A percentile compares a stretch with the other conserved stretches of the same genome.
Evolutionary conservation across 768 basidiomycete species (phyloP).

Genomic region (Albatrellus ellisii): DNA sequence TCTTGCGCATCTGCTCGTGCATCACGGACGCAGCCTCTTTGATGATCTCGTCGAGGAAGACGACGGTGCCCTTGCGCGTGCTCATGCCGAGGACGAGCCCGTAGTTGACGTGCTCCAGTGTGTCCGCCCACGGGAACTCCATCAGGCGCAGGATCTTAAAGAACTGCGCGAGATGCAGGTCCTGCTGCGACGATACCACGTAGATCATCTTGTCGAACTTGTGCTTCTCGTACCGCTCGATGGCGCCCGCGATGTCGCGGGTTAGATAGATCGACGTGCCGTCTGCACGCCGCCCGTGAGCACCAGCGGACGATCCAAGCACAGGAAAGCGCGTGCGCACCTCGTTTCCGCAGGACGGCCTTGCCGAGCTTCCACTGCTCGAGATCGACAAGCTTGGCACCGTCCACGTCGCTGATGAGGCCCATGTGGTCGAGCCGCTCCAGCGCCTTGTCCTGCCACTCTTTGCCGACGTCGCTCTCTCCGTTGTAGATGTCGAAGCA

Average conservation of each 20-base stretch:
- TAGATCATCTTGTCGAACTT: constrained; percentile 90
- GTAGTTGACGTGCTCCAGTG: constrained; percentile 81
- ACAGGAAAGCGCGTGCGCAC: constrained; percentile 22
- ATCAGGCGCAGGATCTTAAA: constrained; percentile 90
- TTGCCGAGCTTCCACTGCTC: constrained; percentile 87
- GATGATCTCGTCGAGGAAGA: constrained; percentile 89
- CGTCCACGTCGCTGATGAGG: constrained; percentile 63
- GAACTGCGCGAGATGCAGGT: constrained; percentile 80
- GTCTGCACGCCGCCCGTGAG: constrained; percentile 46
- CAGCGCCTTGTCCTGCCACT: constrained; percentile 63
- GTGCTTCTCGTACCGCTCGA: constrained; percentile 87
- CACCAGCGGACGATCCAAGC: neutral
- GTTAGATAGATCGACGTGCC: constrained; percentile 92
- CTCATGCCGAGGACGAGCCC: constrained; percentile 93
- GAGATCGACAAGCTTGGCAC: constrained; percentile 78
- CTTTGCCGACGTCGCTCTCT: constrained; percentile 69
- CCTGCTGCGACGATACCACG: constrained; percentile 80
- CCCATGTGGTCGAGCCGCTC: constrained; percentile 54
- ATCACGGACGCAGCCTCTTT: constrained; percentile 79
- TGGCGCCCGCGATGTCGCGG: constrained; percentile 89
- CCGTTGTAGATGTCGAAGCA: constrained; percentile 88
- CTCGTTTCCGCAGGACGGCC: constrained; percentile 80
- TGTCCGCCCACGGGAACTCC: constrained; percentile 77
- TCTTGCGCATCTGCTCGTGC: constrained; percentile 95
- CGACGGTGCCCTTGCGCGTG: constrained; percentile 84